Evolutionary conservation across 306 rosid genomes (phyloP), one percentile per base, ranked within the genome.

Genomic region (Cucurbita pepo): DNA sequence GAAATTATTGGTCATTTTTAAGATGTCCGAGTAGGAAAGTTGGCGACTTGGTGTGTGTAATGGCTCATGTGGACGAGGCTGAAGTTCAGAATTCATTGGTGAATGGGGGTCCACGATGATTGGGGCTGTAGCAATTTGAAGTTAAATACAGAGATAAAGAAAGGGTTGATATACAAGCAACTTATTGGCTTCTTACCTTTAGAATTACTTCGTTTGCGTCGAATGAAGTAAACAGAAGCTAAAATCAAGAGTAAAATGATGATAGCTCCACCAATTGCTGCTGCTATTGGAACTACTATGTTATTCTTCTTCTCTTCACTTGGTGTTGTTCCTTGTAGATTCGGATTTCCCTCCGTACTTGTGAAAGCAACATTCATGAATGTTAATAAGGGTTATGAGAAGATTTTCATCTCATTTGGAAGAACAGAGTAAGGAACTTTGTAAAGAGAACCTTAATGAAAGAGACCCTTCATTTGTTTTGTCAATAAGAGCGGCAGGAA

Each of bases 181-280:
- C 38, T 22, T 56, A 37, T 14, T 37, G 3, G 67, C 19, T 54
- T 47, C 19, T 54, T 52, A 61, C 53, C 77, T n/a, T 10, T 80
- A 41, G 4, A 15, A 30, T 30, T 30, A 34, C 60, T 43, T 71
- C 15, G 48, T 43, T 57, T 78, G 38, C 71, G 25, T 79, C 63
- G 25, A 10, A 73, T 14, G 75, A n/a, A 75, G 55, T 73, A 83
- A 75, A 73, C 11, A 18, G 43, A 15, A 19, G 81, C 53, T 0
- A 54, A 58, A 44, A 59, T 13, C 18, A 67, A 56, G 13, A 85
- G 21, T 16, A 50, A 11, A 5, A 80, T 41, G 41, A 82, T 1
- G 18, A 82, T 52, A 73, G 77, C 65, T 50, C 90, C 88, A 21
- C 43, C 81, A 1, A 88, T 74, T 11, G 88, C 81, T 64, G 79